Conservation (phyloP, 257 asterid species). For the Ligustrum vulgare region DNA sequence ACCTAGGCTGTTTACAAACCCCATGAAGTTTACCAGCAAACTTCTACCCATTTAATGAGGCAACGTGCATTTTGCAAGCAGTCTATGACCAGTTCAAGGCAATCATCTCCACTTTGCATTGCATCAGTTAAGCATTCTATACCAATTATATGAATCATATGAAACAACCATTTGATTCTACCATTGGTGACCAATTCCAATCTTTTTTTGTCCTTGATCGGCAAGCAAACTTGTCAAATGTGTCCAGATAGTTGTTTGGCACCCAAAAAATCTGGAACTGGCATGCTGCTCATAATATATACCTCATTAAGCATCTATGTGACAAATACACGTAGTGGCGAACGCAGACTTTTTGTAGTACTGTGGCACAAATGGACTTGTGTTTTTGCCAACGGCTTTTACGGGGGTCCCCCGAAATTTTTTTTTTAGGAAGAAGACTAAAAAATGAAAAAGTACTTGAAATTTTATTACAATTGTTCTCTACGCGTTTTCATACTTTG, state of each 20-base stretch:
- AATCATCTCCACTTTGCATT: neutral
- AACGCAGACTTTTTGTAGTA: too few relatives aligned
- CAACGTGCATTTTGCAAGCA: neutral
- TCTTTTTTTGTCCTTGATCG: neutral
- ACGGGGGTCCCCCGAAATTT: too few relatives aligned
- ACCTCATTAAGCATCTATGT: conserved; percentile 7
- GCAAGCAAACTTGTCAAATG: conserved; percentile 10
- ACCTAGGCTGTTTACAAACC: neutral
- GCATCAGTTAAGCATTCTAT: neutral
- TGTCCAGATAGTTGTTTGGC: neutral
- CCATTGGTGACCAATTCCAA: neutral
- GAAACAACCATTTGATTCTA: neutral
- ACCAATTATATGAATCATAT: neutral
- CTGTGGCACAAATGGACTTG: too few relatives aligned
- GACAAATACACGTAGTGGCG: neutral
- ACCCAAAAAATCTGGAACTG: neutral
- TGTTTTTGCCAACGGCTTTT: too few relatives aligned
- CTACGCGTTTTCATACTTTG: too few relatives aligned
- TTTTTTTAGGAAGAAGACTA: too few relatives aligned
- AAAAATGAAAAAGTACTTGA: too few relatives aligned
- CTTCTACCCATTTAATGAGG: neutral
- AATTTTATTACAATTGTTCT: too few relatives aligned
- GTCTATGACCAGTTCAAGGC: neutral
- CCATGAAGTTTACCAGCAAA: neutral
- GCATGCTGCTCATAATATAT: conserved; percentile 10